Conservation (phyloP, 768 basidiomycete species). For the Agaricus blazei region DNA sequence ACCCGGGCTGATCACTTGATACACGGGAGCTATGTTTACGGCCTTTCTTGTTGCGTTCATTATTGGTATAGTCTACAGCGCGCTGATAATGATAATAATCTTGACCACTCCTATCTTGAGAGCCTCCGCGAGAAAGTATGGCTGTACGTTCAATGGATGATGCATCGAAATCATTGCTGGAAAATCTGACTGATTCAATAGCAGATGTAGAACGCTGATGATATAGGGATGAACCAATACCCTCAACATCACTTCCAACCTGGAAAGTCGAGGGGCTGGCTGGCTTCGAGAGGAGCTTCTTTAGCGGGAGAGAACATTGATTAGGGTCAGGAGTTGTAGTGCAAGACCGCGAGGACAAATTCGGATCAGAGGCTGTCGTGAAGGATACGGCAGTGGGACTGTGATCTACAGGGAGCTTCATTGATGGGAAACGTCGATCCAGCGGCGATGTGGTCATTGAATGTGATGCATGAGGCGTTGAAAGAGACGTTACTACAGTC, state of each 20-base stretch:
- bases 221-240: not conserved
- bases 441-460: not conserved
- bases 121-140: not conserved
- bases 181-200: not conserved
- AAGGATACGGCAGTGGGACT: not conserved
- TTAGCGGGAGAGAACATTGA: not conserved
- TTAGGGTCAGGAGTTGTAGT: not conserved
- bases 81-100: slow-evolving; percentile 3
- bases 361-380: slow-evolving; percentile 6
- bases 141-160: not conserved
- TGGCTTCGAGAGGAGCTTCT: slow-evolving; percentile 4
- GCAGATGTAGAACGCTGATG: not conserved
- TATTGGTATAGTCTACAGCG: not conserved
- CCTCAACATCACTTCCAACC: not conserved
- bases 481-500: not conserved
- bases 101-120: not conserved
- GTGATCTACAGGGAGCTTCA: not conserved
- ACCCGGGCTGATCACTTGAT: not conserved
- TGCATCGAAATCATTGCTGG: not conserved
- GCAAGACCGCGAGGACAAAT: not conserved
- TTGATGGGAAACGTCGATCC: not conserved
- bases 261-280: not conserved
- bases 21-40: not conserved
- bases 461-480: not conserved
- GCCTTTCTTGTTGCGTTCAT: not conserved